Base-by-base conservation (phyloP, 371 early-diverging fungal genomes). In the Mucor ambiguus region DNA sequence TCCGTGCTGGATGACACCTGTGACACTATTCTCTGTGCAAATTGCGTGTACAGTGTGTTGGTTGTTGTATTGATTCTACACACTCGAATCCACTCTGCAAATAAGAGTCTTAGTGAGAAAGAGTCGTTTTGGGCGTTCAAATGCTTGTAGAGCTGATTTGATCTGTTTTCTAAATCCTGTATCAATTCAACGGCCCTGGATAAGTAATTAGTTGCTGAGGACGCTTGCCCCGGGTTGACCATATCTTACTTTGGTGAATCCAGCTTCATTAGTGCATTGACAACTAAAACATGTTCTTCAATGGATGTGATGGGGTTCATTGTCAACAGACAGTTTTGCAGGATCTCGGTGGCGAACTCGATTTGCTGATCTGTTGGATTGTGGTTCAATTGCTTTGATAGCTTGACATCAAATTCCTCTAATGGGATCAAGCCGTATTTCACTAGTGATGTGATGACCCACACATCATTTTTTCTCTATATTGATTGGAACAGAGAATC, bases 41-140 rank as follows among this genome's bases (percentile, higher is more conserved):
- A 88, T 18, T 78, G 78, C 6, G 78, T 77, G 60, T 87, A 89
- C 26, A 87, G 63, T 28, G 87, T 83, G 56, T 92, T 93, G 54
- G 79, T 89, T 8, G 93, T 88, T 16, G 90, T 79, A 1, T 93
- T 89, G 68, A 92, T 89, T 63, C 92, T 87, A 73, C 87, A 95
- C 38, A 95, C 71, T 43, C 92, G 85, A 24, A 92, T 84, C 98
- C 98, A 98, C 67, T 96, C 96, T 9, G 86, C 80, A 69, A 94
- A 91, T 56, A 90, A 41, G 49, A 76, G 55, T 52, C 77, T 69
- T n/a, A 80, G 52, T 12, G 69, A 65, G 49, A 73, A 70, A 6
- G 73, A 30, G 58, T 68, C 69, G 1, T 24, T 60, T 2, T 64
- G 16, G 20, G 68, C 60, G 24, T 73, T 67, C 6, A 68, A 37